Conservation (phyloP, 306 rosid genomes). For the Luffa aegyptiaca region DNA sequence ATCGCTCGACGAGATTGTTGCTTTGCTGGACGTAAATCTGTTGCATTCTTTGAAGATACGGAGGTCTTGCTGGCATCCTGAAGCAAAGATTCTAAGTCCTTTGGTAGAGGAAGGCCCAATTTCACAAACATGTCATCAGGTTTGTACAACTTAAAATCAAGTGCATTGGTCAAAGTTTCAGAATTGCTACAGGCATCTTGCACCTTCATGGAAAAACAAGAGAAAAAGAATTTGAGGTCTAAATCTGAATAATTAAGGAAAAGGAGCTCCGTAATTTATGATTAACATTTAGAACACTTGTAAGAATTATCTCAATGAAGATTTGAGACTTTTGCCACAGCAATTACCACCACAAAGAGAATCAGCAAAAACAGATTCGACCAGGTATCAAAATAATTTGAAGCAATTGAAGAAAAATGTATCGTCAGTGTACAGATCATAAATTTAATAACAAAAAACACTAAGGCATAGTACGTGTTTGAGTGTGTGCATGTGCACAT, state of each 20-base stretch:
- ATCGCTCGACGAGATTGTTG: slow-evolving; percentile 58
- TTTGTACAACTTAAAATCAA: slow-evolving; percentile 46
- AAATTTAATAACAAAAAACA: neutral
- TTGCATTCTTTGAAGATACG: slow-evolving; percentile 36
- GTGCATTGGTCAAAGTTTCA: slow-evolving; percentile 42
- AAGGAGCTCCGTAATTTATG: neutral
- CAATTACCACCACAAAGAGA: neutral
- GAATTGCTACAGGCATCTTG: slow-evolving; percentile 54
- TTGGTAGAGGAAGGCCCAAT: slow-evolving; percentile 55
- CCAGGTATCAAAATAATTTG: neutral
- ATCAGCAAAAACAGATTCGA: neutral
- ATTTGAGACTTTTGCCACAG: neutral
- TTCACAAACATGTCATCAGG: slow-evolving; percentile 59
- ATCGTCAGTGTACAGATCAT: neutral
- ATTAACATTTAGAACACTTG: neutral
- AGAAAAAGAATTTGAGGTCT: neutral
- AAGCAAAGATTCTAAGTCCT: slow-evolving; percentile 79
- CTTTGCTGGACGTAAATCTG: slow-evolving; percentile 62
- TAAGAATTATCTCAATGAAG: neutral
- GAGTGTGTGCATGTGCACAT: neutral
- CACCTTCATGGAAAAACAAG: slow-evolving; percentile 12
- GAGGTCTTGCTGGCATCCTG: slow-evolving; percentile 65
- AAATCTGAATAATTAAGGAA: neutral
- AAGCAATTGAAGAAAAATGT: neutral
- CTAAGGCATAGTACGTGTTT: neutral